These are phyloP conservation scores for Rhizophagus clarus DNA, from an alignment of 192 early-diverging fungal genomes.

Conservation along the genomic window DNA sequence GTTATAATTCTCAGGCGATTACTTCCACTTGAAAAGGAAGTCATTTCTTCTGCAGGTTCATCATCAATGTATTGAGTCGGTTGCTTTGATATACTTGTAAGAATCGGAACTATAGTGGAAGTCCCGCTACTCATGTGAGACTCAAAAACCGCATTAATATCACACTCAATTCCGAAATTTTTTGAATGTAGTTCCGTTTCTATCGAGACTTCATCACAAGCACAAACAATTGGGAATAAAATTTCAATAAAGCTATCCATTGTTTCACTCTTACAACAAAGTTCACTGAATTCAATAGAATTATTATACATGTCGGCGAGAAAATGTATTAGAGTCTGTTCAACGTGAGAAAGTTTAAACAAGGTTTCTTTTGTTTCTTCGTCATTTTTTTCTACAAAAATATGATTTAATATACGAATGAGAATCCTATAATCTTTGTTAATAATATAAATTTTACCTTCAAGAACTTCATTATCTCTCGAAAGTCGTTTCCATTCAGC, in stretches of 20 bases:
- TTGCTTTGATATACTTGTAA: constrained; percentile 4
- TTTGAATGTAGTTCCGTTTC: constrained; percentile 53
- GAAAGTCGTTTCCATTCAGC: constrained; percentile 7
- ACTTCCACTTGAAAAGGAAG: constrained; percentile 11
- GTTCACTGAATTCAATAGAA: constrained; percentile 56
- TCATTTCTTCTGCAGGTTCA: constrained; percentile 32
- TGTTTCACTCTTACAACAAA: constrained; percentile 49
- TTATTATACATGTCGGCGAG: constrained; percentile 49
- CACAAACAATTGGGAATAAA: constrained; percentile 57
- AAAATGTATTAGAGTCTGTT: constrained; percentile 50
- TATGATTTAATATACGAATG: background rate
- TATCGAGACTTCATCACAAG: constrained; percentile 40
- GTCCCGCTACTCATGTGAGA: constrained; percentile 1
- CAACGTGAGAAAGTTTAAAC: constrained; percentile 40
- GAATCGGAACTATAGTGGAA: background rate
- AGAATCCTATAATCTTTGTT: background rate
- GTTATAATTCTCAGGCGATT: background rate
- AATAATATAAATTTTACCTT: constrained; percentile 6
- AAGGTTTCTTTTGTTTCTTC: constrained; percentile 34
- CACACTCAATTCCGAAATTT: constrained; percentile 38
- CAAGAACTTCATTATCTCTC: background rate
- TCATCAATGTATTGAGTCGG: constrained; percentile 5
- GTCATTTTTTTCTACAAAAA: background rate
- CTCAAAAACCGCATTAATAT: constrained; percentile 19
- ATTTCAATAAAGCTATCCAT: constrained; percentile 55